Percentiles rank a stretch among this genome's conserved stretches.
These are phyloP conservation scores for Akanthomyces lecanii DNA, from an alignment of 2,329 filamentous ascomycete species.

Conservation along the genomic window DNA sequence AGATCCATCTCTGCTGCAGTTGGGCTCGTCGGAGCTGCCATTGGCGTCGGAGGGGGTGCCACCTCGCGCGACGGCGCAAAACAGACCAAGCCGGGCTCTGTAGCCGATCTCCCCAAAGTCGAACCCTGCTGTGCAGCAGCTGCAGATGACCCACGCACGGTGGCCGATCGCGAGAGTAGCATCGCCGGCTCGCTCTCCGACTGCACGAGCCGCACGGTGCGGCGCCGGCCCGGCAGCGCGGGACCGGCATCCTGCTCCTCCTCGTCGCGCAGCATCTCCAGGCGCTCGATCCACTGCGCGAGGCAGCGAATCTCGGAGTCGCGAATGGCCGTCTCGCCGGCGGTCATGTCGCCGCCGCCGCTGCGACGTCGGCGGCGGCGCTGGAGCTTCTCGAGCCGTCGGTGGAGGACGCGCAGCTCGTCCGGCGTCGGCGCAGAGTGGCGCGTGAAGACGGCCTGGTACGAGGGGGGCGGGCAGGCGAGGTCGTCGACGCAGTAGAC, in stretches of 20 bases:
- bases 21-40: neutral
- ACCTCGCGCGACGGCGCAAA: neutral
- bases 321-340: slow-evolving; percentile 13
- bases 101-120: neutral
- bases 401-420: slow-evolving; percentile 7
- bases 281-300: slow-evolving; percentile 18
- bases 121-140: neutral
- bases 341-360: neutral
- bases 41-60: neutral
- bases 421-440: neutral
- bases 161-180: neutral
- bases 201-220: neutral
- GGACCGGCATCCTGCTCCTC: neutral
- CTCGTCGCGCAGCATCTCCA: slow-evolving; percentile 10
- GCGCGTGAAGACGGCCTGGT: slow-evolving; percentile 11
- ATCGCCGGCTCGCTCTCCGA: neutral
- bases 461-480: slow-evolving; percentile 18
- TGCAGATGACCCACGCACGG: neutral
- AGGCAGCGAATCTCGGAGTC: slow-evolving; percentile 17
- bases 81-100: neutral
- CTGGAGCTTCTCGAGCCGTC: slow-evolving; percentile 7
- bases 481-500: slow-evolving; percentile 18
- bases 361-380: neutral
- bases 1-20: neutral
- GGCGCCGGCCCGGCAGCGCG: neutral